These are phyloP conservation scores for Saksenaea oblongispora DNA, from an alignment of 371 early-diverging fungal genomes.

Conservation along the genomic window DNA sequence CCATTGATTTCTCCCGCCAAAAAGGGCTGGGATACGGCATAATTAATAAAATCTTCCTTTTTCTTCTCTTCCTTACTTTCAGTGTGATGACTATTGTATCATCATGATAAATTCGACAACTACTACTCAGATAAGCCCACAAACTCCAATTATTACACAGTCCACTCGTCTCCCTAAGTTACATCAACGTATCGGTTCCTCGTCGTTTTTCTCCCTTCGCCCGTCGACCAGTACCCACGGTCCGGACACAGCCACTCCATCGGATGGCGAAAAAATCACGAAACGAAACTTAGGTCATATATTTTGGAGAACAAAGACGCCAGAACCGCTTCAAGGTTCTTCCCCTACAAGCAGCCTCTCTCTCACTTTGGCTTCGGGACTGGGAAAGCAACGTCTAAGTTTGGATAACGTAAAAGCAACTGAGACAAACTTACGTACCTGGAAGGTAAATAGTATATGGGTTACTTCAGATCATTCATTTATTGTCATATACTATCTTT, in stretches of 20 bases:
- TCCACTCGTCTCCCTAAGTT: neutral
- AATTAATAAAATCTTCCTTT: neutral
- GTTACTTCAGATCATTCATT: neutral
- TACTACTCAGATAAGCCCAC: neutral
- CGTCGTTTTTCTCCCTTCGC: constrained; percentile 1
- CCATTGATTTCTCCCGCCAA: constrained; percentile 3
- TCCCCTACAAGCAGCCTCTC: neutral
- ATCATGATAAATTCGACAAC: neutral
- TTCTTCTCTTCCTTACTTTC: neutral
- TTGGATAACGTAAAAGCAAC: neutral
- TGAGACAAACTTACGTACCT: neutral
- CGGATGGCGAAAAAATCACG: neutral
- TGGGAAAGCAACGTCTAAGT: neutral
- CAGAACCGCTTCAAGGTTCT: neutral
- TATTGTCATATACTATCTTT: neutral
- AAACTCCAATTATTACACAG: neutral
- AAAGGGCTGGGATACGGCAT: neutral
- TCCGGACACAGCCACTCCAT: neutral
- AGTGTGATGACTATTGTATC: neutral
- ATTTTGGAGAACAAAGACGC: neutral
- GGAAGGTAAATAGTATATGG: neutral
- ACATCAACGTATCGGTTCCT: neutral
- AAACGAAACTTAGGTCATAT: constrained; percentile 1
- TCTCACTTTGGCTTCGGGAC: neutral
- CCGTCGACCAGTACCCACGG: neutral